A percentile compares a stretch with the other conserved stretches of the same genome.
These are phyloP conservation scores for Aspergillus sp. DNA, from an alignment of 2,329 filamentous ascomycete genomes.

Conservation along the genomic window DNA sequence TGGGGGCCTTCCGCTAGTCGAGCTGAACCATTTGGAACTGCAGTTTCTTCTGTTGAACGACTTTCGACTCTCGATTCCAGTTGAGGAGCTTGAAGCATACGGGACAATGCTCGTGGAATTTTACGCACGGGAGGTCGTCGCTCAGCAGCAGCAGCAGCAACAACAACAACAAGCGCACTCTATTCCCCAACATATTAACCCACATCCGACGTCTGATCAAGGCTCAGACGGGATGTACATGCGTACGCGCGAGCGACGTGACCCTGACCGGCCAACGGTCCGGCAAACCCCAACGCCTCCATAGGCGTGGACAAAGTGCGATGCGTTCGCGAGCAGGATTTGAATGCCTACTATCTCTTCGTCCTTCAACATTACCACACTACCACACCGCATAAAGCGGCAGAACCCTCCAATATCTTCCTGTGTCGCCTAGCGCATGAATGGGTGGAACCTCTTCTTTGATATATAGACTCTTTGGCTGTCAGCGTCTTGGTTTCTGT, in stretches of 20 bases:
- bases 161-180: neutral
- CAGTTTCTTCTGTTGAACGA: conserved; percentile 96
- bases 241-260: conserved; percentile 28
- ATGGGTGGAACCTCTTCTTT: neutral
- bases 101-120: conserved; percentile 99
- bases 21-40: conserved; percentile 93
- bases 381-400: no score
- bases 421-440: no score
- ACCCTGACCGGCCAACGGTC: conserved; percentile 19
- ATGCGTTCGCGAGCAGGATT: neutral
- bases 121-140: conserved; percentile 85
- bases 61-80: conserved; percentile 86
- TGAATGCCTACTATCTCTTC: neutral
- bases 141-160: conserved; percentile 51
- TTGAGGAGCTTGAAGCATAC: conserved; percentile 95
- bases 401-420: no score
- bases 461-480: conserved; percentile 13
- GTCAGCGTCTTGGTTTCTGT: conserved; percentile 6
- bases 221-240: conserved; percentile 34
- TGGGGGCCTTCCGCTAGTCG: conserved; percentile 83
- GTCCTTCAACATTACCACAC: neutral
- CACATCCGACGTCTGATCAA: conserved; percentile 14
- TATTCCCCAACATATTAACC: conserved; percentile 18
- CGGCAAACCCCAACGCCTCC: conserved; percentile 37
- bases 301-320: conserved; percentile 11